These are phyloP conservation scores for Myriangium duriaei DNA, from an alignment of 2,329 filamentous ascomycete genomes.

Conservation along the genomic window DNA sequence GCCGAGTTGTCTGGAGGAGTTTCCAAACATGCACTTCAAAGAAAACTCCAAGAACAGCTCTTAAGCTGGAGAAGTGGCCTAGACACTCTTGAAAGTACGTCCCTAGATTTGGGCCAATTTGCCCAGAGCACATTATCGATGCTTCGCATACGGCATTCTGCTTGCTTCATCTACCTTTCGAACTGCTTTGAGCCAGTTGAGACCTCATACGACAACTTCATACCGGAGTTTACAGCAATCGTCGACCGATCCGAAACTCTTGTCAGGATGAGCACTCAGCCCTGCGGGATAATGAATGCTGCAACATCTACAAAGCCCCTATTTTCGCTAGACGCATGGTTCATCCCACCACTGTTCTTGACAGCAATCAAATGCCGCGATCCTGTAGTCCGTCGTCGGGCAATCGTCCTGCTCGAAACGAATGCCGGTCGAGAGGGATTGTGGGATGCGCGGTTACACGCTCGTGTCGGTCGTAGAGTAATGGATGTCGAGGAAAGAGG, in stretches of 20 bases:
- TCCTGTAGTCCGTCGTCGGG: slow-evolving; percentile 14
- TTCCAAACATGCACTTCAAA: not conserved
- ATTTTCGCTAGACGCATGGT: slow-evolving; percentile 19
- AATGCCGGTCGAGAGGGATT: slow-evolving; percentile 14
- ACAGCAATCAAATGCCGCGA: slow-evolving; percentile 18
- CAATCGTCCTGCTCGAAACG: slow-evolving; percentile 14
- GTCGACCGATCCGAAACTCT: not conserved
- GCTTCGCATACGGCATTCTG: not conserved
- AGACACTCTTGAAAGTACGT: too few relatives aligned
- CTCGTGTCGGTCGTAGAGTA: slow-evolving; percentile 20
- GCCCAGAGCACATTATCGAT: too few relatives aligned
- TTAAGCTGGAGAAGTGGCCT: not conserved
- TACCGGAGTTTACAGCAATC: not conserved
- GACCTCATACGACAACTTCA: not conserved
- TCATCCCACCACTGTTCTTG: slow-evolving; percentile 16
- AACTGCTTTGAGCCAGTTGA: not conserved
- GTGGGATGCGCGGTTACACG: slow-evolving; percentile 14
- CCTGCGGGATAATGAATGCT: too few relatives aligned
- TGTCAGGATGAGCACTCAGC: not conserved
- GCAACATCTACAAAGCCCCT: too few relatives aligned
- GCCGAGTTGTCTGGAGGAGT: not conserved
- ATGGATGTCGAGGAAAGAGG: slow-evolving; percentile 21
- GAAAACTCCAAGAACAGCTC: not conserved
- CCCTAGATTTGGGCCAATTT: too few relatives aligned
- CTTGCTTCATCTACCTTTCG: not conserved